Base-by-base conservation (phyloP, 768 basidiomycete species). In the Suillus decipiens region DNA sequence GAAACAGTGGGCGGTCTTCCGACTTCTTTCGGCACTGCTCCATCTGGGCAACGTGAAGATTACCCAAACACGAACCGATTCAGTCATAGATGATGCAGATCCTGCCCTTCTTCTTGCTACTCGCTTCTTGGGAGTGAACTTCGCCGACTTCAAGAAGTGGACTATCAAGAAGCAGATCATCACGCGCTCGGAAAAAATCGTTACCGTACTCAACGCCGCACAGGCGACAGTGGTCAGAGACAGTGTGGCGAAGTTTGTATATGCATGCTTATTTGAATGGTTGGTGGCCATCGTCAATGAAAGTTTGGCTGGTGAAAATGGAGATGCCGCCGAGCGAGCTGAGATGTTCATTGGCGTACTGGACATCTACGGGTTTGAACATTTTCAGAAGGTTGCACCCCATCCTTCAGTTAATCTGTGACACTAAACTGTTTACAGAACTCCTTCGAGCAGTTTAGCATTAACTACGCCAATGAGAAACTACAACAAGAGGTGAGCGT, bases 301-400 rank as follows among this genome's bases (percentile, higher is more conserved):
- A 77, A 94, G 92, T 76, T 81, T 99, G 77, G 89, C 93, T 2
- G 96, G 96, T n/a, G 95, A 97, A 72, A 89, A 89, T 61, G 95
- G 95, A 1, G 92, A 94, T 74, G 94, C 92, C 33, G 93, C 90
- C 5, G 88, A 88, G 64, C 84, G 88, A 55, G 95, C 96, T 28
- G 95, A 96, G 76, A 98, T 96, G 90, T 99, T 99, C 77, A 99
- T 99, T 66, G 97, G 97, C 69, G 97, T 99, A 17, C 79, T 99
- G 73, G 97, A 98, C 85, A 97, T 97, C 69, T 96, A 96, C 73
- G 95, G 95, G 42, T 96, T 96, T 68, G 95, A 97, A 75, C 95
- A 96, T 73, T 97, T 96, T 80, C 92, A 96, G 77, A 96, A 96
- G 87, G 91, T 89, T 31, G 28, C 55, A 24, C 36, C 36, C 31